A percentile compares a stretch with the other conserved stretches of the same genome.
Conservation (phyloP, 306 rosid genomes). For the Geum urbanum region DNA sequence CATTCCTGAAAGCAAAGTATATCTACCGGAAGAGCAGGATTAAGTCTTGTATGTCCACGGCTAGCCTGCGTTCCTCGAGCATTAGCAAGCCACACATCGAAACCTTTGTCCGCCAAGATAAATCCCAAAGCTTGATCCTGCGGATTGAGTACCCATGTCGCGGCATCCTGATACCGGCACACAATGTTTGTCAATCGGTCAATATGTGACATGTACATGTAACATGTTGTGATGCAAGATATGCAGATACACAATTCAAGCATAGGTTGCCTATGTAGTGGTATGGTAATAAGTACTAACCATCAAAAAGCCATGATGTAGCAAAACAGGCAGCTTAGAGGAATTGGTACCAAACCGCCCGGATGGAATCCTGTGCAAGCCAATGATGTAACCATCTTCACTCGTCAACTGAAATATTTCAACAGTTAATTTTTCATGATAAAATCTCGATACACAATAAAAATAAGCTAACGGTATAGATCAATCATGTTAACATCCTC, state of each 20-base stretch:
- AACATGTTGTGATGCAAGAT: background rate
- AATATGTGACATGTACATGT: background rate
- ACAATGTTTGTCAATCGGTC: background rate
- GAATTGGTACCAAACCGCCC: slow-evolving; percentile 30
- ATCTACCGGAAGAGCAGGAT: slow-evolving; percentile 40
- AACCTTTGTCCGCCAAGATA: slow-evolving; percentile 61
- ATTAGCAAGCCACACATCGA: slow-evolving; percentile 72
- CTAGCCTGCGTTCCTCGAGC: slow-evolving; percentile 66
- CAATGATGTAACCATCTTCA: slow-evolving; percentile 59
- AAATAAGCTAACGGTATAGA: background rate
- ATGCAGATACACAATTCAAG: background rate
- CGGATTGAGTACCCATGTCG: slow-evolving; percentile 51
- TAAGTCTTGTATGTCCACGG: slow-evolving; percentile 34
- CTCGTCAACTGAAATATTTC: slow-evolving; percentile 47
- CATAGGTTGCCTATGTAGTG: background rate
- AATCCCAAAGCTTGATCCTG: slow-evolving; percentile 54
- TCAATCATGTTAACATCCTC: background rate
- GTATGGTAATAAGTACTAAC: slow-evolving; percentile 28
- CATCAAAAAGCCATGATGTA: slow-evolving; percentile 62
- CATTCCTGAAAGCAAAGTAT: background rate
- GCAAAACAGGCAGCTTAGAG: slow-evolving; percentile 48
- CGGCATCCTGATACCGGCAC: slow-evolving; percentile 21
- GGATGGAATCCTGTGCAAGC: slow-evolving; percentile 48
- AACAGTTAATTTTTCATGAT: background rate
- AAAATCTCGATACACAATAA: background rate